Percentiles rank a stretch among this genome's conserved stretches.
These are phyloP conservation scores for Fomitopsis betulina DNA, from an alignment of 1,284 basidiomycete genomes.

Conservation along the genomic window DNA sequence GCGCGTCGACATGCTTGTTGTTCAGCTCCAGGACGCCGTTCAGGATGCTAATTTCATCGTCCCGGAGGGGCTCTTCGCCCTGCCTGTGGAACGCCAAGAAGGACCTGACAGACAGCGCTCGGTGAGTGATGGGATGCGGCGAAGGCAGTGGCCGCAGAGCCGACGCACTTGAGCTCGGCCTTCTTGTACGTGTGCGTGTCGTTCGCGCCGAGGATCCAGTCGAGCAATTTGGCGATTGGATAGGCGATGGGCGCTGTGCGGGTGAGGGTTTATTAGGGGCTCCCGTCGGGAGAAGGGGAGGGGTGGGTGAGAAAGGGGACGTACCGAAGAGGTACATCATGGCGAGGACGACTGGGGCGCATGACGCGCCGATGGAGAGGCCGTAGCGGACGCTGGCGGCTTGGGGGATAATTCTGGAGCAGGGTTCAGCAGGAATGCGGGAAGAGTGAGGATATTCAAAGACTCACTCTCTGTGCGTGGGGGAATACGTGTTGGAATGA, in stretches of 20 bases:
- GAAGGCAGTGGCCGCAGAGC: neutral
- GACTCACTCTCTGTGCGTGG: constrained; percentile 41
- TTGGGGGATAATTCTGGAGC: constrained; percentile 78
- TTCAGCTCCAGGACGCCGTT: constrained; percentile 87
- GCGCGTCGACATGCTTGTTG: constrained; percentile 75
- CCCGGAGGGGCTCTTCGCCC: constrained; percentile 81
- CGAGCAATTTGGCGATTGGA: constrained; percentile 86
- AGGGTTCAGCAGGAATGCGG: neutral
- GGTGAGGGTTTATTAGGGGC: neutral
- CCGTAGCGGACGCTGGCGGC: constrained; percentile 88
- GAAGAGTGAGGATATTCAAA: neutral
- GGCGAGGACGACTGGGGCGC: constrained; percentile 74
- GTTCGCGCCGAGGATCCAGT: constrained; percentile 69
- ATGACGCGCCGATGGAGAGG: constrained; percentile 82
- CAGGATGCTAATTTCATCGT: constrained; percentile 86
- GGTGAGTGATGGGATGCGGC: too few relatives aligned
- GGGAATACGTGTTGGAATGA: neutral
- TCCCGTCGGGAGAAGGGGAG: too few relatives aligned
- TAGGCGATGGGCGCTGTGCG: constrained; percentile 75
- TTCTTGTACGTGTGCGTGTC: constrained; percentile 85
- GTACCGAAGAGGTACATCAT: constrained; percentile 80
- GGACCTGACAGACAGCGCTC: constrained; percentile 31
- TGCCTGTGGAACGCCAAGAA: constrained; percentile 91
- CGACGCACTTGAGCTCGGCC: constrained; percentile 69
- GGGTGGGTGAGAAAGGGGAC: constrained; percentile 9